Conservation (phyloP, 2,329 filamentous ascomycete genomes). For the Ophiocordyceps camponoti-saundersi region DNA sequence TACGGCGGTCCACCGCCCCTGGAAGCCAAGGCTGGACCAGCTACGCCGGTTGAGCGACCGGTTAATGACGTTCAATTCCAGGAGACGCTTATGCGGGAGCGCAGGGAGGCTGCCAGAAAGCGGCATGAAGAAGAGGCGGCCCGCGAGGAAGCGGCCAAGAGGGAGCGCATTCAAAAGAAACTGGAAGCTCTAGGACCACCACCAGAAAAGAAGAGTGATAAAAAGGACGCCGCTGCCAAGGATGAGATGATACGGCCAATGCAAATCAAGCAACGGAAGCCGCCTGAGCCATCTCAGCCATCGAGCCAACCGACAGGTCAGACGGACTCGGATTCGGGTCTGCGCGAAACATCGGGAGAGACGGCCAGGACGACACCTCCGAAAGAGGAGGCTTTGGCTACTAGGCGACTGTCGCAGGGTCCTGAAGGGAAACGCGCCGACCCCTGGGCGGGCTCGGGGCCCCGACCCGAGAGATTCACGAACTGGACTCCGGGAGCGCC, state of each 20-base stretch:
- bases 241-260: slow-evolving; percentile 21
- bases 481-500: slow-evolving; percentile 31
- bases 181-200: slow-evolving; percentile 51
- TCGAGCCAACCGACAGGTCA: slow-evolving; percentile 1
- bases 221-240: slow-evolving; percentile 26
- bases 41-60: slow-evolving; percentile 15
- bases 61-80: slow-evolving; percentile 45
- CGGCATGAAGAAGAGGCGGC: slow-evolving; percentile 51
- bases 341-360: slow-evolving; percentile 1
- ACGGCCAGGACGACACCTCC: slow-evolving; percentile 4
- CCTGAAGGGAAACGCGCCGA: slow-evolving; percentile 15
- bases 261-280: slow-evolving; percentile 17
- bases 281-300: slow-evolving; percentile 3
- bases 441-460: slow-evolving; percentile 19
- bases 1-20: slow-evolving; percentile 12
- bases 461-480: slow-evolving; percentile 29
- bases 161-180: slow-evolving; percentile 56
- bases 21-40: slow-evolving; percentile 14
- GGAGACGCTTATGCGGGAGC: slow-evolving; percentile 58
- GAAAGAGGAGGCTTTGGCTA: slow-evolving; percentile 4
- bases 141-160: slow-evolving; percentile 53
- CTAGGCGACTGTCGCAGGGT: slow-evolving; percentile 14
- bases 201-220: slow-evolving; percentile 40
- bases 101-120: slow-evolving; percentile 51
- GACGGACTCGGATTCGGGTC: not conserved